Conservation (phyloP, 805 yeast species). For the Grigorovia yakushimaensis region DNA sequence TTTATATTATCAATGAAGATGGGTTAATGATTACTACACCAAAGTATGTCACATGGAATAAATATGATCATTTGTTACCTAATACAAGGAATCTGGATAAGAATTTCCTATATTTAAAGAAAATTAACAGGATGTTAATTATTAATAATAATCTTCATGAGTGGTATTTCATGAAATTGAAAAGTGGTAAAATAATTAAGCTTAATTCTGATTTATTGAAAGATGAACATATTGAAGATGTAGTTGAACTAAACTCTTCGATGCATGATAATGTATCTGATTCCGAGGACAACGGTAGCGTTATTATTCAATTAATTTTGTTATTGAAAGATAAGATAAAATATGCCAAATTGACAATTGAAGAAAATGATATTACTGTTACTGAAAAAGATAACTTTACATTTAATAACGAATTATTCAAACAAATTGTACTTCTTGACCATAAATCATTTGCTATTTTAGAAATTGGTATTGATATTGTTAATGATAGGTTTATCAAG, state of each 20-base stretch:
- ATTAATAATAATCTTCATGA: slow-evolving; percentile 13
- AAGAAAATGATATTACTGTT: slow-evolving; percentile 9
- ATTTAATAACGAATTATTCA: slow-evolving; percentile 1
- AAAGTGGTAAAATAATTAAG: slow-evolving; percentile 18
- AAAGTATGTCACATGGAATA: slow-evolving; percentile 16
- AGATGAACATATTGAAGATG: slow-evolving; percentile 4
- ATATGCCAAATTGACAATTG: slow-evolving; percentile 11
- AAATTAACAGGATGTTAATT: slow-evolving; percentile 21
- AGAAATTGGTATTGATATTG: not conserved
- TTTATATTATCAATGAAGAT: slow-evolving; percentile 16
- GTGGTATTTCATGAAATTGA: slow-evolving; percentile 22
- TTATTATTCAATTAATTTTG: slow-evolving; percentile 7
- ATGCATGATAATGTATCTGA: not conserved
- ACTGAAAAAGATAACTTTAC: slow-evolving; percentile 2
- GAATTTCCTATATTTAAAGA: slow-evolving; percentile 12
- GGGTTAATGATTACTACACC: slow-evolving; percentile 16
- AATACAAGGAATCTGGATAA: slow-evolving; percentile 20
- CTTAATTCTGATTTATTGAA: slow-evolving; percentile 3
- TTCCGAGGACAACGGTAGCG: too few species aligned
- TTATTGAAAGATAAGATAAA: slow-evolving; percentile 6
- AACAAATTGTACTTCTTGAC: not conserved
- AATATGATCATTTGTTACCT: slow-evolving; percentile 15
- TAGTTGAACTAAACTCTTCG: slow-evolving; percentile 7
- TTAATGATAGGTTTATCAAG: not conserved
- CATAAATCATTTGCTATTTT: not conserved